Evolutionary conservation across 768 basidiomycete genomes (phyloP), one percentile per base, ranked within the genome.

Genomic region (Auricularia cornea): DNA sequence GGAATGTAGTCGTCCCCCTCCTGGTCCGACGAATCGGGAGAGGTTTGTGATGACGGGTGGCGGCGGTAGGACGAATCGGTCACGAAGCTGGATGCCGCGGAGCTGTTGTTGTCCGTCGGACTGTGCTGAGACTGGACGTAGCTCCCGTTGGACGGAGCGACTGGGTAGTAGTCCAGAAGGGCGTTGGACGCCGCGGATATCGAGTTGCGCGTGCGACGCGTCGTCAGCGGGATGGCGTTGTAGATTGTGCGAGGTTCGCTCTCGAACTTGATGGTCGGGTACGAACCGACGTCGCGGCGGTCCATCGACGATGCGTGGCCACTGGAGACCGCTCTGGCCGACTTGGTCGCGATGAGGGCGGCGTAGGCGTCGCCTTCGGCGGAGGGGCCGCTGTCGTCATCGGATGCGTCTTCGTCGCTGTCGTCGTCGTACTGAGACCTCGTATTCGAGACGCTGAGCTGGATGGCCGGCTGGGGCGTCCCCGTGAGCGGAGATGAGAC

Each of bases 191-290:
- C 54, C 5, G 54, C 54, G 11, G 54, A 57, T 10, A 28, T 66
- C 69, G 32, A 70, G 59, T 12, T 52, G 32, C 31, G 63, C 29
- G 60, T 29, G 16, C 29, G 30, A 56, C 26, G 60, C 23, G 30
- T 28, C 59, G 23, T 60, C 28, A 41, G 20, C 28, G 40, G 20
- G 3, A 51, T 26, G 61, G n/a, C 26, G 54, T 57, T 57, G 54
- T 57, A 57, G 54, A 57, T 57, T 5, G 54, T 57, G 28, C 54
- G 54, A 4, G 26, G 26, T 20, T 26, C 54, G 44, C 23, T 23
- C 44, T 48, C 44, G 44, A 20, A 48, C 44, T 48, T 48, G 44
- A 48, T 48, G 11, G 6, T 48, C 12, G 44, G 10, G 44, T 20
- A 48, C 20, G 44, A 18, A 6, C 12, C 44, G 20, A 18, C 12